Evolutionary conservation across 805 yeast species (phyloP).

Genomic region (Millerozyma acaciae): DNA sequence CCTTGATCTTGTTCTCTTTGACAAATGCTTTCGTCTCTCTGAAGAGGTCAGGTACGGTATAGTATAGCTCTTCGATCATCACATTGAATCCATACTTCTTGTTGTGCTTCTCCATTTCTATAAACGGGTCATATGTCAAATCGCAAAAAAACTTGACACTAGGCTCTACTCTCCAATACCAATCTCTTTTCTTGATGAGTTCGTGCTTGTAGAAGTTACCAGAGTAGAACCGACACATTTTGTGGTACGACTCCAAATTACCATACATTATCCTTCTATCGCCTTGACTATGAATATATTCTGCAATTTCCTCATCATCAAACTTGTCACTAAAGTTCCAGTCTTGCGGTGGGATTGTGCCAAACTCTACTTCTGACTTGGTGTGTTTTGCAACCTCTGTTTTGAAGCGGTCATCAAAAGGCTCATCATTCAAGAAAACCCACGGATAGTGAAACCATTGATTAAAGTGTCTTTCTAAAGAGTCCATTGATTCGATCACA

Average conservation of each 20-base stretch:
- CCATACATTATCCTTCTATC: constrained; percentile 86
- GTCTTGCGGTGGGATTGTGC: constrained; percentile 48
- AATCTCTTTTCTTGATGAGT: constrained; percentile 63
- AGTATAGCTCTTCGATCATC: constrained; percentile 68
- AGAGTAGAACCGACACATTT: constrained; percentile 92
- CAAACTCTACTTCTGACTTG: constrained; percentile 66
- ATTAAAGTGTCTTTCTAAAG: constrained; percentile 84
- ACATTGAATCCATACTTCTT: constrained; percentile 87
- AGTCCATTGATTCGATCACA: constrained; percentile 67
- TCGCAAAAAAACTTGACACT: constrained; percentile 88
- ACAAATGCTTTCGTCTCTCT: constrained; percentile 66
- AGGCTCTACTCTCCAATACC: constrained; percentile 98
- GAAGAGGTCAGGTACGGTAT: constrained; percentile 81
- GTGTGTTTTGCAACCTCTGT: constrained; percentile 49
- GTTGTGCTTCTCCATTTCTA: constrained; percentile 63
- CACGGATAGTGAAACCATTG: constrained; percentile 94
- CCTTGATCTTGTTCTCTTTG: constrained; percentile 36
- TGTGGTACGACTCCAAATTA: constrained; percentile 74
- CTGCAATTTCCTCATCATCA: constrained; percentile 44
- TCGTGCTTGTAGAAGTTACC: constrained; percentile 82
- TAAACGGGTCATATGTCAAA: constrained; percentile 85
- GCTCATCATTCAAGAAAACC: constrained; percentile 81
- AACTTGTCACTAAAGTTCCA: constrained; percentile 63
- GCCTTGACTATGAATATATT: constrained; percentile 68
- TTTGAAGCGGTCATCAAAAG: constrained; percentile 64